A percentile compares a stretch with the other conserved stretches of the same genome.
Conservation (phyloP, 2,329 filamentous ascomycete genomes). For the Ophiocordyceps robertsii region DNA sequence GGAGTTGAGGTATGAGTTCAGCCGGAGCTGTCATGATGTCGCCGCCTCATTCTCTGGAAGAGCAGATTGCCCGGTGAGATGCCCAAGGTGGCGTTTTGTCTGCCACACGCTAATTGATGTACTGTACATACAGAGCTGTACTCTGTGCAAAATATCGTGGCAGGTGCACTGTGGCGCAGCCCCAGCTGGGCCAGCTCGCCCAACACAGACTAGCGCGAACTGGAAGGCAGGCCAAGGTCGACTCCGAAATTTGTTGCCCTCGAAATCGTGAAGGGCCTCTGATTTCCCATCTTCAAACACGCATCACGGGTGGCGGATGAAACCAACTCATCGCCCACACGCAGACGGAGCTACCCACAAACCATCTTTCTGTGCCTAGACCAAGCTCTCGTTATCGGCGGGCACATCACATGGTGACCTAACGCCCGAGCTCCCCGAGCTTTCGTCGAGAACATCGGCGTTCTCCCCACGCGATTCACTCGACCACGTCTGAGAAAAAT, state of each 20-base stretch:
- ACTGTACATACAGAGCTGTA: too few species aligned
- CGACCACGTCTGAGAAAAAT: conserved; percentile 14
- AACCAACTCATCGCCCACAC: conserved; percentile 10
- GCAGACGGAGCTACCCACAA: neutral
- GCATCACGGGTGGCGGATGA: neutral
- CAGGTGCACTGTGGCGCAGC: too few species aligned
- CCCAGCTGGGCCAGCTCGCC: neutral
- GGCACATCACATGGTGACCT: conserved; percentile 20
- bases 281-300: neutral
- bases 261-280: neutral
- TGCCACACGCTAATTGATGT: too few species aligned
- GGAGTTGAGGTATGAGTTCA: conserved; percentile 21
- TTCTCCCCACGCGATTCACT: conserved; percentile 10
- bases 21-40: conserved; percentile 17
- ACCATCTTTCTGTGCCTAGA: neutral
- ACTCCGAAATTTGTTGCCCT: neutral
- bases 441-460: conserved; percentile 23
- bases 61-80: neutral
- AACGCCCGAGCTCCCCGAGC: conserved; percentile 17
- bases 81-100: too few species aligned
- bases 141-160: too few species aligned
- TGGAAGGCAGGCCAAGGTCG: neutral
- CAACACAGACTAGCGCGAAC: neutral
- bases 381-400: conserved; percentile 4
- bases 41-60: neutral